Base-by-base conservation (phyloP, 371 early-diverging fungal genomes). In the Phascolomyces articulosus region DNA sequence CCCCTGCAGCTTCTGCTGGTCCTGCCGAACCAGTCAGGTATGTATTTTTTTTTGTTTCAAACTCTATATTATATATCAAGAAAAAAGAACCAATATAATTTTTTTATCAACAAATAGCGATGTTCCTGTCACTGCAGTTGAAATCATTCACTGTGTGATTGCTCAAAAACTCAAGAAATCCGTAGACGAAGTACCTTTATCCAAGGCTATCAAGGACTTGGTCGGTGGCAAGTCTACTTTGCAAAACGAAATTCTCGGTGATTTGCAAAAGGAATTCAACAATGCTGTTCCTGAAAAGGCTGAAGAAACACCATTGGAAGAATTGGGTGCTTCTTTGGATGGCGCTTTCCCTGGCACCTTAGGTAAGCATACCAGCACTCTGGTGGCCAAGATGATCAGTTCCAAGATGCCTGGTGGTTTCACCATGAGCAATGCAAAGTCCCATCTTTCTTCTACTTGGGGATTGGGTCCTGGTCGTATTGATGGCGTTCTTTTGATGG, bases 211-310 rank as follows among this genome's bases (percentile, higher is more conserved):
- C 78, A 95, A 94, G 83, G 97, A 97, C 61, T 87, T 98, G 55
- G 94, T 94, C 24, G 96, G 95, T 55, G 97, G 98, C 69, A 96
- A 96, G 78, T 93, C 94, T 9, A 98, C 98, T 26, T 86, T 98
- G 62, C 98, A 96, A 74, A 97, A 97, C 79, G 97, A 97, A 77
- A 96, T 97, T 57, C 84, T 97, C 38, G 98, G 96, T 81, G 97
- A 97, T 77, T 83, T 97, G 58, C 94, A 93, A 72, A 95, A 94
- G 71, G 97, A 97, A 79, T 96, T 97, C 79, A 90, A 90, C 60
- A 88, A 87, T 66, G 73, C 84, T 60, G 87, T 94, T 59, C 94
- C 96, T 29, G 96, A 96, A 75, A 95, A 95, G 82, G 86, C 95
- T 58, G 97, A 97, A 73, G 98, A 97, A 74, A 84, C 90, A 18